phyloP scores from a whole-genome alignment of 2,329 filamentous ascomycete species.

The Diplodia mutila region DNA sequence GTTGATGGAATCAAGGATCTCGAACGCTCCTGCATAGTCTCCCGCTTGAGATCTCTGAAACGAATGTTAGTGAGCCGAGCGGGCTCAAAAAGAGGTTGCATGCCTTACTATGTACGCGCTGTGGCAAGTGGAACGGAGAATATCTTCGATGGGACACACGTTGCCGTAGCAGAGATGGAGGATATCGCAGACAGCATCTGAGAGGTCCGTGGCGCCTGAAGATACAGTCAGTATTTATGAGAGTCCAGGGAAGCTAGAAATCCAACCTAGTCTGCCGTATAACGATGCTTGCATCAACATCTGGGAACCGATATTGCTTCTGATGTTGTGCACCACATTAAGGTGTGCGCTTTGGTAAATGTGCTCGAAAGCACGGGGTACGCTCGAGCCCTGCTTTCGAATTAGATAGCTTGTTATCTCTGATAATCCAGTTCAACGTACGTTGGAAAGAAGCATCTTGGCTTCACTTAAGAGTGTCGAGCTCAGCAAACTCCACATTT shows the following conservation, averaged over 20 bases:
- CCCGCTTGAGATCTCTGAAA: constrained; percentile 64
- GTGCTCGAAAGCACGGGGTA: constrained; percentile 70
- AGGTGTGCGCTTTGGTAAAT: constrained; percentile 83
- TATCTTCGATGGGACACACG: constrained; percentile 73
- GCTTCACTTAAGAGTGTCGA: constrained; percentile 85
- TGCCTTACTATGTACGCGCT: constrained; percentile 64
- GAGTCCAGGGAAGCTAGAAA: no score
- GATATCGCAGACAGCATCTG: constrained; percentile 68
- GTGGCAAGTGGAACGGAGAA: constrained; percentile 73
- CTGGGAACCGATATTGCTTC: constrained; percentile 72
- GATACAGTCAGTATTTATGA: constrained; percentile 15
- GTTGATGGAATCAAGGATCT: constrained; percentile 63
- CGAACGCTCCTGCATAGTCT: constrained; percentile 69
- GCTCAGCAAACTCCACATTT: constrained; percentile 83
- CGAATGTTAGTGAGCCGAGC: background rate
- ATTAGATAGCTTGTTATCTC: background rate
- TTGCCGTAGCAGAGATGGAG: constrained; percentile 73
- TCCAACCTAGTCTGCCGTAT: constrained; percentile 73
- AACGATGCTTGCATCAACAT: constrained; percentile 72
- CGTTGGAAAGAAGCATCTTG: constrained; percentile 74
- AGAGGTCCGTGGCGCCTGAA: constrained; percentile 58
- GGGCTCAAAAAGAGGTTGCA: background rate
- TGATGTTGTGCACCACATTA: constrained; percentile 75
- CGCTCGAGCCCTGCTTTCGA: constrained; percentile 55
- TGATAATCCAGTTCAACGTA: constrained; percentile 53